These are phyloP conservation scores for Dictyostelium capitatum DNA, from an alignment of 78 protist genomes.

Conservation along the genomic window DNA sequence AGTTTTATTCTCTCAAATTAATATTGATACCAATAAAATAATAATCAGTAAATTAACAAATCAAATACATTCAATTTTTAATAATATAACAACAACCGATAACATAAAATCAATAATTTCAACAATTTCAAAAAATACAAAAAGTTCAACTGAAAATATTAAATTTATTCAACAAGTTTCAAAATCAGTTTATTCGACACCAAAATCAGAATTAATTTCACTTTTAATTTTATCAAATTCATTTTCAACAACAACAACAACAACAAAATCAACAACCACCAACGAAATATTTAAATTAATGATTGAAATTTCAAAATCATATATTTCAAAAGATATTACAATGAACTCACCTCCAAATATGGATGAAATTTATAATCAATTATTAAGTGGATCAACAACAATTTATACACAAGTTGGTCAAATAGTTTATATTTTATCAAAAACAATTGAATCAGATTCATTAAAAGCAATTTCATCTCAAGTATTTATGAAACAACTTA, in stretches of 20 bases:
- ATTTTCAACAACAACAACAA: background rate
- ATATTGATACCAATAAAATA: background rate
- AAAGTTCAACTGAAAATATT: background rate
- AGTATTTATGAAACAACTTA: slow-evolving; percentile 13
- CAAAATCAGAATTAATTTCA: background rate
- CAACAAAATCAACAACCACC: background rate
- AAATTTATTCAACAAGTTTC: background rate
- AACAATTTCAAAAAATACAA: background rate
- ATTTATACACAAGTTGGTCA: background rate
- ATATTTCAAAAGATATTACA: background rate
- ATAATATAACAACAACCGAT: background rate
- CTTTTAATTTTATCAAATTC: slow-evolving; percentile 10
- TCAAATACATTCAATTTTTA: background rate
- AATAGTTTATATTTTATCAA: background rate
- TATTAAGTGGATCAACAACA: background rate
- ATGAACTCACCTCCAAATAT: background rate
- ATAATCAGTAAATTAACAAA: background rate
- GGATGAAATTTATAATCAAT: background rate
- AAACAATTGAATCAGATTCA: background rate
- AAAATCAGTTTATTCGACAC: background rate
- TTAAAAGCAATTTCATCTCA: slow-evolving; percentile 7
- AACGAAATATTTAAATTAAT: background rate
- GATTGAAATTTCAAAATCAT: background rate
- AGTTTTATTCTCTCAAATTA: background rate
- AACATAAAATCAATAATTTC: background rate